Evolutionary conservation across 768 basidiomycete species (phyloP).

Genomic region (Arthromyces matolae): DNA sequence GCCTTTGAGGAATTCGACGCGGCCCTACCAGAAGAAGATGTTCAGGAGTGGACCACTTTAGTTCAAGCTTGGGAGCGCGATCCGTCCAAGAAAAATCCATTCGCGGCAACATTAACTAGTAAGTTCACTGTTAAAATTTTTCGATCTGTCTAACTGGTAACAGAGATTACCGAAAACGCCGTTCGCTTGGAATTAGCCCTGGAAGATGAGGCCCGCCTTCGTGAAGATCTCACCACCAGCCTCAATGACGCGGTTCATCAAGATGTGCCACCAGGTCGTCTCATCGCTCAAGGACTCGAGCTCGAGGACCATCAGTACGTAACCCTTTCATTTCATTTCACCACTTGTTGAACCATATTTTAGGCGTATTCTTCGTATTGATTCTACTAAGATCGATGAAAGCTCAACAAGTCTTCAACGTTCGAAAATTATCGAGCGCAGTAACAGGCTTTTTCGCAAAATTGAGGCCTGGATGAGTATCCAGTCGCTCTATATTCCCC

Average conservation of each 20-base stretch:
- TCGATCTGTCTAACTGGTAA: neutral
- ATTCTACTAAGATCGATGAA: neutral
- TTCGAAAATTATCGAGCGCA: conserved; percentile 25
- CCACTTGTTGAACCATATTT: no score
- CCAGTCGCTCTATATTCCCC: conserved; percentile 28
- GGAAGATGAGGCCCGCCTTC: conserved; percentile 7
- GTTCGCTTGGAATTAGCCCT: conserved; percentile 10
- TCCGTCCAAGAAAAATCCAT: conserved; percentile 6
- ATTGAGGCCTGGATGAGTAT: conserved; percentile 26
- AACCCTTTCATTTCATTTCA: neutral
- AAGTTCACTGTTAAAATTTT: neutral
- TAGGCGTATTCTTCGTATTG: neutral
- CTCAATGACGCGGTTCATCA: conserved; percentile 3
- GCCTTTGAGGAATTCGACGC: conserved; percentile 13
- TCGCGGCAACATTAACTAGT: neutral
- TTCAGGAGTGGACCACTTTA: neutral
- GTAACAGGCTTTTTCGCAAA: conserved; percentile 17
- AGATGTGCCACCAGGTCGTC: conserved; percentile 12
- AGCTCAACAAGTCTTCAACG: conserved; percentile 24
- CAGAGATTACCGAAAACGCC: conserved; percentile 8
- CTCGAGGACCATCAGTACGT: conserved; percentile 4
- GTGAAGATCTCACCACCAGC: no score
- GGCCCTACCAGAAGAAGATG: neutral
- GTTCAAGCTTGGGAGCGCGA: conserved; percentile 9
- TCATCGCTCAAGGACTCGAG: conserved; percentile 21